Evolutionary conservation across 2,329 filamentous ascomycete genomes (phyloP).

Genomic region (Cordyceps farinosa): DNA sequence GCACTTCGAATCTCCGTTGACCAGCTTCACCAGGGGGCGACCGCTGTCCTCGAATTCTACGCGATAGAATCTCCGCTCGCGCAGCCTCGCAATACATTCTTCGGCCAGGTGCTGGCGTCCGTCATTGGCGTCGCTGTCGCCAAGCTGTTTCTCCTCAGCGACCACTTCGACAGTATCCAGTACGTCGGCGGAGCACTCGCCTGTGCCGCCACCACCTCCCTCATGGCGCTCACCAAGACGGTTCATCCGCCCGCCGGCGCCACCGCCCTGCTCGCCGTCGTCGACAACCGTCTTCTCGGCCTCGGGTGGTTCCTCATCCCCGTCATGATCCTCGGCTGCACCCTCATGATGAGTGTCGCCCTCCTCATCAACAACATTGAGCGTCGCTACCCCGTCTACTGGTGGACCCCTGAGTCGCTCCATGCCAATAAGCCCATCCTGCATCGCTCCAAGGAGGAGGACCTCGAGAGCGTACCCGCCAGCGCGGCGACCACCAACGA

Average conservation of each 20-base stretch:
- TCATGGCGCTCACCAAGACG: constrained; percentile 69
- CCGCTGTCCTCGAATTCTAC: constrained; percentile 72
- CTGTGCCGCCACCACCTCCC: constrained; percentile 58
- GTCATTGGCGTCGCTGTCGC: constrained; percentile 58
- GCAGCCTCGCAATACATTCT: constrained; percentile 66
- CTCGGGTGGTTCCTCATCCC: constrained; percentile 69
- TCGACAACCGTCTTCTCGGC: constrained; percentile 48
- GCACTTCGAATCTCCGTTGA: background rate
- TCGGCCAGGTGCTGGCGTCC: constrained; percentile 63
- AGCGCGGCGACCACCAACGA: background rate
- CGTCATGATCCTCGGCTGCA: constrained; percentile 56
- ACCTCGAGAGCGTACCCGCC: constrained; percentile 5
- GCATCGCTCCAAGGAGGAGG: constrained; percentile 9
- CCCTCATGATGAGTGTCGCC: constrained; percentile 60
- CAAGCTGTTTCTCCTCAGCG: constrained; percentile 59
- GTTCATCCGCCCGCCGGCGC: constrained; percentile 73
- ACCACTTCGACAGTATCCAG: constrained; percentile 47
- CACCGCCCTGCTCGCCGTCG: constrained; percentile 66
- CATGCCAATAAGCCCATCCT: constrained; percentile 11
- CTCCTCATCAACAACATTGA: constrained; percentile 68
- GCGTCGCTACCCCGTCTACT: constrained; percentile 64
- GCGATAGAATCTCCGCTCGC: constrained; percentile 68
- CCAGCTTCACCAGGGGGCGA: constrained; percentile 55
- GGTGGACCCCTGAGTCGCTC: constrained; percentile 55
- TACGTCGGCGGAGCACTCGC: constrained; percentile 64